phyloP scores from a whole-genome alignment of 768 basidiomycete genomes.

The Grammothele lineata region DNA sequence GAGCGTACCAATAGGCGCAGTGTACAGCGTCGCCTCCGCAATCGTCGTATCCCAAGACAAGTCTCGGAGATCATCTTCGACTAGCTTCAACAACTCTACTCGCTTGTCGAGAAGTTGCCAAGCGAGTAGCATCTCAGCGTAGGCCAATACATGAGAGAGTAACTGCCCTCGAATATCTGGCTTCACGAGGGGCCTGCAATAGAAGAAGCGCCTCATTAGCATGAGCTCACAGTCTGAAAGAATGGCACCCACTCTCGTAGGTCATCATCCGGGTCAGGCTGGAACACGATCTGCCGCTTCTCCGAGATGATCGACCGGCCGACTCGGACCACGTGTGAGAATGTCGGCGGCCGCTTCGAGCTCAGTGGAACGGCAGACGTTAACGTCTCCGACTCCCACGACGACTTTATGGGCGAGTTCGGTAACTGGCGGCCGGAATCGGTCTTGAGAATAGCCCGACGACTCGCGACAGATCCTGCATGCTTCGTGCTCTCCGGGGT shows the following conservation, averaged over 20 bases:
- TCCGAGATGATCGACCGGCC: slow-evolving; percentile 28
- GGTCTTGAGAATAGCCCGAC: slow-evolving; percentile 4
- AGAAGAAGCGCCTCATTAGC: neutral
- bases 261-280: slow-evolving; percentile 21
- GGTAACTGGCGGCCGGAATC: slow-evolving; percentile 8
- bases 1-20: slow-evolving; percentile 1
- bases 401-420: slow-evolving; percentile 32
- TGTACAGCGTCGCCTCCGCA: slow-evolving; percentile 21
- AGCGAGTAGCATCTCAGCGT: slow-evolving; percentile 70
- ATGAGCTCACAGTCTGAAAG: neutral
- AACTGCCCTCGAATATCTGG: slow-evolving; percentile 39
- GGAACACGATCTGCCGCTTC: slow-evolving; percentile 36
- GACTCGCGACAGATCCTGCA: neutral
- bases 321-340: slow-evolving; percentile 39
- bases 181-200: slow-evolving; percentile 25
- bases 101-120: slow-evolving; percentile 74
- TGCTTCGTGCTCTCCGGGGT: slow-evolving; percentile 5
- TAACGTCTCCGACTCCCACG: slow-evolving; percentile 24
- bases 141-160: slow-evolving; percentile 56
- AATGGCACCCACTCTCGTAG: slow-evolving; percentile 10
- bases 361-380: slow-evolving; percentile 38
- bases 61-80: slow-evolving; percentile 31
- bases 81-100: slow-evolving; percentile 67
- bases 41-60: slow-evolving; percentile 21
- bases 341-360: slow-evolving; percentile 37